phyloP scores from a whole-genome alignment of 208 protist genomes.

The Angomonas desouzai region DNA sequence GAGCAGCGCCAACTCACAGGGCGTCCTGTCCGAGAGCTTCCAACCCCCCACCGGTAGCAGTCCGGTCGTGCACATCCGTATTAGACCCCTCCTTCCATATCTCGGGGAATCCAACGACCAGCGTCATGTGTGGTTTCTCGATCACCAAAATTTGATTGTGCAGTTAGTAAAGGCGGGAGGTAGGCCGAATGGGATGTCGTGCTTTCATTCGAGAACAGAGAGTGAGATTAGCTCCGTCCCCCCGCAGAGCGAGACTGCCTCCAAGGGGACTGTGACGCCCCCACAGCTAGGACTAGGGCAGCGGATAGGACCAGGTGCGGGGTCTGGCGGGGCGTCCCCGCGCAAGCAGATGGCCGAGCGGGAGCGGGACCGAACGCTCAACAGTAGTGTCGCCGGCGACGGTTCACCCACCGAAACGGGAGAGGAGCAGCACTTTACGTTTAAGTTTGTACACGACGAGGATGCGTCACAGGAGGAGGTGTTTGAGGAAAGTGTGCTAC shows the following conservation, averaged over 20 bases:
- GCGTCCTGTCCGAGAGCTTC: neutral
- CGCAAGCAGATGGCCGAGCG: neutral
- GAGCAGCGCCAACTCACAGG: neutral
- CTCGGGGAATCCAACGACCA: constrained; percentile 55
- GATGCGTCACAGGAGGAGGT: constrained; percentile 82
- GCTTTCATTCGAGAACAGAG: neutral
- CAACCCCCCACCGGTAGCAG: constrained; percentile 1
- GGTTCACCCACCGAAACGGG: constrained; percentile 7
- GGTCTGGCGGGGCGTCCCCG: constrained; percentile 1
- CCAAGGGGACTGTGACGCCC: neutral
- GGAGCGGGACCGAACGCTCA: neutral
- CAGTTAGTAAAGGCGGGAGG: neutral
- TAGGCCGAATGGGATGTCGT: neutral
- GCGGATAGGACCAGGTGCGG: neutral
- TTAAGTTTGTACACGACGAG: constrained; percentile 84
- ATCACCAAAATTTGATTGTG: constrained; percentile 81
- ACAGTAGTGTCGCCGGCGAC: neutral
- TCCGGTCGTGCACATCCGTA: constrained; percentile 78
- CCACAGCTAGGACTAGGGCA: constrained; percentile 1
- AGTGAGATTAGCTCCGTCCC: constrained; percentile 2
- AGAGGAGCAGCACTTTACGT: constrained; percentile 74
- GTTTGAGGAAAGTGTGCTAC: constrained; percentile 85
- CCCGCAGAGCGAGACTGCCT: neutral
- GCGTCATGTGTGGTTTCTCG: constrained; percentile 67
- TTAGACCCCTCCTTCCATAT: constrained; percentile 57